Evolutionary conservation across 2,329 filamentous ascomycete genomes (phyloP).

Genomic region (Ophiostoma sp.): DNA sequence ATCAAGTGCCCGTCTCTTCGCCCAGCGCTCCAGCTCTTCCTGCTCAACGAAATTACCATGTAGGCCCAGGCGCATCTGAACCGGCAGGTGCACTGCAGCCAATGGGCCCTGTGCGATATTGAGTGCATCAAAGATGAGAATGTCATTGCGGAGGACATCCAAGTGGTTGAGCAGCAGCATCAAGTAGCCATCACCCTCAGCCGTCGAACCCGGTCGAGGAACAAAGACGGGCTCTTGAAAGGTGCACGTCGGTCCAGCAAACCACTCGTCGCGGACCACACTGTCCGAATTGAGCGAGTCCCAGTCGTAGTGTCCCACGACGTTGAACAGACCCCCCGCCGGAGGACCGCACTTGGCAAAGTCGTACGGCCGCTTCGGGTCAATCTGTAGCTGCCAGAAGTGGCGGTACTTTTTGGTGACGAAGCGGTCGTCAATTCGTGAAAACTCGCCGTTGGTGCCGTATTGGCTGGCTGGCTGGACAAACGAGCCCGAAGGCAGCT

Average conservation of each 20-base stretch:
- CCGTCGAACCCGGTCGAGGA: constrained; percentile 42
- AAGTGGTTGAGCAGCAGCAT: constrained; percentile 49
- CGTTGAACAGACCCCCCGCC: constrained; percentile 48
- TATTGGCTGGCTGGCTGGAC: constrained; percentile 41
- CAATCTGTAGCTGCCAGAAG: constrained; percentile 48
- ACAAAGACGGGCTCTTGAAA: constrained; percentile 58
- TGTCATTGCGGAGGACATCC: constrained; percentile 47
- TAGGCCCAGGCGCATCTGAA: constrained; percentile 44
- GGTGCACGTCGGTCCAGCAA: constrained; percentile 46
- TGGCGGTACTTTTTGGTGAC: constrained; percentile 47
- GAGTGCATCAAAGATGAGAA: constrained; percentile 46
- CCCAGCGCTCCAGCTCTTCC: constrained; percentile 47
- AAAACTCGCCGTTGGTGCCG: constrained; percentile 51
- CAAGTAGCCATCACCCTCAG: constrained; percentile 53
- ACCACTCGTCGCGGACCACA: constrained; percentile 44
- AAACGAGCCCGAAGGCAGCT: constrained; percentile 40
- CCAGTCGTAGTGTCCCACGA: constrained; percentile 48
- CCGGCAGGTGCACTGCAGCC: constrained; percentile 43
- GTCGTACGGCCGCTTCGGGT: constrained; percentile 44
- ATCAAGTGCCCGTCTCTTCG: constrained; percentile 36
- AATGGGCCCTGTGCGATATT: constrained; percentile 42
- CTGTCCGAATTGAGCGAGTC: constrained; percentile 37
- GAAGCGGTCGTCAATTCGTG: constrained; percentile 50
- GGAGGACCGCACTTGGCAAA: constrained; percentile 47
- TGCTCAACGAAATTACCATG: constrained; percentile 48